Evolutionary conservation across 805 yeast species (phyloP).

Genomic region (Metschnikowia kunwiensis): DNA sequence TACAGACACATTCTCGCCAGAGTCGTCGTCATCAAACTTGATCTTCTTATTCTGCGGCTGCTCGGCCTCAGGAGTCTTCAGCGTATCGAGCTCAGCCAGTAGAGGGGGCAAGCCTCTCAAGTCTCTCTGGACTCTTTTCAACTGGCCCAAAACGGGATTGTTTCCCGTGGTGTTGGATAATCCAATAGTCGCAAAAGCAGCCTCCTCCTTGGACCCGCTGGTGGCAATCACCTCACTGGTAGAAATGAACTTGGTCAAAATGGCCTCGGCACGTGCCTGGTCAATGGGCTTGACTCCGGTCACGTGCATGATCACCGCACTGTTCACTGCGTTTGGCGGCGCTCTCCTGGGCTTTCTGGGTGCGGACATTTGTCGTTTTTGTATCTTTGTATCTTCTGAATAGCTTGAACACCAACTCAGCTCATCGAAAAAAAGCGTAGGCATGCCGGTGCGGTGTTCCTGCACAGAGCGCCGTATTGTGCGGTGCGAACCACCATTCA

Average conservation of each 20-base stretch:
- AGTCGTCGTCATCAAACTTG: slow-evolving; percentile 23
- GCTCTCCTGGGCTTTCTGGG: slow-evolving; percentile 41
- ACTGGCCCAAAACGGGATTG: slow-evolving; percentile 53
- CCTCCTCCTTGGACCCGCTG: slow-evolving; percentile 25
- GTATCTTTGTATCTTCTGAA: background rate
- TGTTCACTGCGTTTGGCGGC: slow-evolving; percentile 43
- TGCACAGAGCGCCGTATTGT: background rate
- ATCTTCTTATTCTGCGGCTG: slow-evolving; percentile 24
- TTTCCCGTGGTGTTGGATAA: slow-evolving; percentile 31
- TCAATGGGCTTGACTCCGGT: slow-evolving; percentile 26
- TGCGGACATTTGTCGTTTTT: slow-evolving; percentile 16
- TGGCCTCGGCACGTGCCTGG: slow-evolving; percentile 44
- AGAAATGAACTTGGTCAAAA: slow-evolving; percentile 42
- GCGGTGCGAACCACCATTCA: background rate
- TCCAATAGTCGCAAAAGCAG: slow-evolving; percentile 25
- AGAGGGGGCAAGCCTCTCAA: slow-evolving; percentile 77
- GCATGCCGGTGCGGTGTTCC: background rate
- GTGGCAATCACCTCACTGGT: slow-evolving; percentile 35
- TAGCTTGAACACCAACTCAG: too few relatives aligned
- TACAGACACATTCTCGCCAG: slow-evolving; percentile 3
- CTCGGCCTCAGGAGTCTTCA: slow-evolving; percentile 13
- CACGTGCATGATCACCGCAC: slow-evolving; percentile 44
- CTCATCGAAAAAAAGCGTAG: slow-evolving; percentile 1
- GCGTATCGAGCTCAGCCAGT: slow-evolving; percentile 22
- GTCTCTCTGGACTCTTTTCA: slow-evolving; percentile 72